phyloP scores from a whole-genome alignment of 2,329 filamentous ascomycete genomes.

The Dactylonectria macrodidyma region DNA sequence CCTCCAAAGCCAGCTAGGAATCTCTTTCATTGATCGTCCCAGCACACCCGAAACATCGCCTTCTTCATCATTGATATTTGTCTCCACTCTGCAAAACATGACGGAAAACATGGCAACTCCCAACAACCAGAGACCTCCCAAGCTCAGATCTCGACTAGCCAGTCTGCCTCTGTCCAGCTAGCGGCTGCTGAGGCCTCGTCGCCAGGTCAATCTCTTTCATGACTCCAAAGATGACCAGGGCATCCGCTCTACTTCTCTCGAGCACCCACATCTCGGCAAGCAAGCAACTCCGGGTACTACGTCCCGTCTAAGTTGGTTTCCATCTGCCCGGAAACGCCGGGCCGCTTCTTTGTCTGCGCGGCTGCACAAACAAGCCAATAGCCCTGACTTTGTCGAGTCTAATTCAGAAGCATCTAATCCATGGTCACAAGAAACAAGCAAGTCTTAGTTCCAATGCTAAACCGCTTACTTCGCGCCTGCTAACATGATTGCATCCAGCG shows the following conservation, averaged over 20 bases:
- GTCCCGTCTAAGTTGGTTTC: not conserved
- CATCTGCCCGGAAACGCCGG: not conserved
- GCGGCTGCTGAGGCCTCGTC: constrained; percentile 16
- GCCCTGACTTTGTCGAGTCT: not conserved
- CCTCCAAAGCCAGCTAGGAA: not conserved
- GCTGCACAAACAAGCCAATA: not conserved
- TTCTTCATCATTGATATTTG: not conserved
- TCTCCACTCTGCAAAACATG: constrained; percentile 1
- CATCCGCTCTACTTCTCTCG: not conserved
- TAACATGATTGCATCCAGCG: not conserved
- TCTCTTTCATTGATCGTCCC: not conserved
- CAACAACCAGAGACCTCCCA: not conserved
- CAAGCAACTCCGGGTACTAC: not conserved
- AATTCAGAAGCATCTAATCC: not conserved
- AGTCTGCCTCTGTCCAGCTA: constrained; percentile 9
- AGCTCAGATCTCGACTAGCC: not conserved
- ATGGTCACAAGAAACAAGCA: not conserved
- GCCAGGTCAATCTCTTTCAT: not conserved
- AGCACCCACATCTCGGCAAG: not conserved
- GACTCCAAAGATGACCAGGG: not conserved
- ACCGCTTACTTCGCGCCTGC: not conserved
- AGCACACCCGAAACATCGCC: not conserved
- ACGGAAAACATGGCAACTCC: not conserved
- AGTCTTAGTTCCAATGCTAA: not conserved
- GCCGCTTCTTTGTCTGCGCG: not conserved